Evolutionary conservation across 805 yeast genomes (phyloP), one percentile per base, ranked within the genome.

Genomic region (Ogataea nakhonphanomensis): DNA sequence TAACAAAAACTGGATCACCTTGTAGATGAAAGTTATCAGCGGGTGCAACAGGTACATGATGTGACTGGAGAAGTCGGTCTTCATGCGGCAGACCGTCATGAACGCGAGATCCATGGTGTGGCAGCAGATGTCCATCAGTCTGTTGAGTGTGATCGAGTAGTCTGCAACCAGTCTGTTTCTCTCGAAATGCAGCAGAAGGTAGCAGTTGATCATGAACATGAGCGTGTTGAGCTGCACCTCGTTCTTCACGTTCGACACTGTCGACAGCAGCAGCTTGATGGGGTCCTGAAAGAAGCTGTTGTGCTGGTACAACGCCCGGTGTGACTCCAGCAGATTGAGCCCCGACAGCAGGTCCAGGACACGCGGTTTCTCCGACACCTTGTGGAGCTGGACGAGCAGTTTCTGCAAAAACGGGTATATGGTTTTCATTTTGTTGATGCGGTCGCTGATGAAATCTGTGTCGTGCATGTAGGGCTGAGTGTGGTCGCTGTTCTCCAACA

Each of bases 321-420:
- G 22, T 3, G 31, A 27, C 5, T 44, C 46, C 5, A 61, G 17
- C 8, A 37, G 21, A 8, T 30, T 15, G 8, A 55, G 27, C 12
- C 43, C 49, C 1, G 36, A 13, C 29, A 54, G 47, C 14, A 65
- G 43, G n/a, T 55, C 58, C 4, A 35, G 12, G 11, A 59, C 37
- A 3, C 50, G 41, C 1, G 66, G 59, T 10, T 34, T 38, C 1
- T 31, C 35, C 13, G 43, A 39, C 7, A 58, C 25, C 12, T 40
- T 37, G 32, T 57, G 58, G 17, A 62, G 28, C 13, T 41, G 36
- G 10, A 40, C 35, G 31, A 64, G 37, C 11, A 66, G 13, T 5
- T 44, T 35, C 20, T 39, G 41, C n/a, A 58, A 17, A 8, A 43
- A 34, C 8, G 44, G 46, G 20, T 47, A 51, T 2, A 60, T 31